Percentiles rank a stretch among this genome's conserved stretches.
These are phyloP conservation scores for Alisma plantagoaquatica DNA, from an alignment of 106 monocot genomes.

Conservation along the genomic window DNA sequence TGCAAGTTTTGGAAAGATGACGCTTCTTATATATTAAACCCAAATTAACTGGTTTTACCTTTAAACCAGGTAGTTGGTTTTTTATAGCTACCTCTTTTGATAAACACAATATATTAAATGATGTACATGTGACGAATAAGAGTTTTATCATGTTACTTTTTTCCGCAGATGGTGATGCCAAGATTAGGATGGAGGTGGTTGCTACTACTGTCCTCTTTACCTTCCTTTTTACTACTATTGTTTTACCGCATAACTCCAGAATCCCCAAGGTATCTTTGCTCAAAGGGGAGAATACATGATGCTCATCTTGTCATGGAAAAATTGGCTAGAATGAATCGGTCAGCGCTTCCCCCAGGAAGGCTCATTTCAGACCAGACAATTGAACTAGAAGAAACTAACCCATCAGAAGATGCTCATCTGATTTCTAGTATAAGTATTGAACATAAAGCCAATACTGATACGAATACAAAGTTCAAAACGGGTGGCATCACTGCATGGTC, in stretches of 20 bases:
- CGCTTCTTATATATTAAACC: too few relatives aligned
- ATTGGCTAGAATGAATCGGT: slow-evolving; percentile 38
- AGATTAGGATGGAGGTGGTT: slow-evolving; percentile 76
- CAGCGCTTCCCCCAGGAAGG: slow-evolving; percentile 37
- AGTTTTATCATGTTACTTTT: neutral
- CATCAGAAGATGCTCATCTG: slow-evolving; percentile 14
- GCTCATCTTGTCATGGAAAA: slow-evolving; percentile 37
- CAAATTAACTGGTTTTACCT: too few relatives aligned
- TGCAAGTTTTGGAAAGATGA: too few relatives aligned
- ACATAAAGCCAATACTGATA: neutral
- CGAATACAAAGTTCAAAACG: slow-evolving; percentile 17
- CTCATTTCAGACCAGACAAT: slow-evolving; percentile 23
- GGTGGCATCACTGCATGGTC: slow-evolving; percentile 18
- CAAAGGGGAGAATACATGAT: slow-evolving; percentile 39
- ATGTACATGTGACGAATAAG: too few relatives aligned
- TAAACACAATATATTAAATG: too few relatives aligned
- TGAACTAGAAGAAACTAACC: slow-evolving; percentile 7
- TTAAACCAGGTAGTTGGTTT: too few relatives aligned
- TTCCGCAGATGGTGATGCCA: slow-evolving; percentile 58
- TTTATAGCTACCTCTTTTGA: too few relatives aligned
- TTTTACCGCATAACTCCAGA: slow-evolving; percentile 49
- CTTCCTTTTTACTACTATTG: slow-evolving; percentile 58
- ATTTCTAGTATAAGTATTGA: slow-evolving; percentile 2
- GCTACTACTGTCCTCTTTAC: slow-evolving; percentile 48
- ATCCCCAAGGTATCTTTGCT: slow-evolving; percentile 74